Conservation (phyloP, 169 alveolate species). For the Eimeria falciformis region DNA sequence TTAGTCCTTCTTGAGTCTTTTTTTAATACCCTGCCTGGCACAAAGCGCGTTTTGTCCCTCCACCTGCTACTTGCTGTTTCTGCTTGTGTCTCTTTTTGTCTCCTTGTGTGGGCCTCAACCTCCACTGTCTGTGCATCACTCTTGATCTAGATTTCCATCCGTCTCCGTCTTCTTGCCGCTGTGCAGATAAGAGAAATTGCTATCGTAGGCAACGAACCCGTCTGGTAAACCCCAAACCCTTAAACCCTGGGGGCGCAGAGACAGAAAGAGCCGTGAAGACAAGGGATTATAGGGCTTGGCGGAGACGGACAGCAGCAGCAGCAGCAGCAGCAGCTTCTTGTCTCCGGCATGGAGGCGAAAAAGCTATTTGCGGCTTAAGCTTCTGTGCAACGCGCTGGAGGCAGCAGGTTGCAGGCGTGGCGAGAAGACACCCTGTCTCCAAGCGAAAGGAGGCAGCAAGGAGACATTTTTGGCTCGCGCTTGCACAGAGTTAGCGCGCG, state of each 20-base stretch:
- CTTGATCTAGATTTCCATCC: too few relatives aligned
- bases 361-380: constrained; percentile 41
- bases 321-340: constrained; percentile 4
- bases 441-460: too few relatives aligned
- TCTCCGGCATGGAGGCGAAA: not conserved
- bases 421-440: too few relatives aligned
- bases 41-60: not conserved
- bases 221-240: constrained; percentile 30
- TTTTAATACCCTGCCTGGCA: too few relatives aligned
- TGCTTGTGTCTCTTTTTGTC: not conserved
- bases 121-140: not conserved
- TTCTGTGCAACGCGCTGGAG: too few relatives aligned
- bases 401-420: too few relatives aligned
- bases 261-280: not conserved
- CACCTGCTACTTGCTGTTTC: not conserved
- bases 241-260: not conserved
- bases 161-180: not conserved
- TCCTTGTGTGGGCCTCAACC: not conserved
- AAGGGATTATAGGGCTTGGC: not conserved
- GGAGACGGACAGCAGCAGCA: not conserved
- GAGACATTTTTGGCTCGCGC: too few relatives aligned
- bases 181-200: constrained; percentile 59
- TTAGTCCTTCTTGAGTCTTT: too few relatives aligned
- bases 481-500: too few relatives aligned
- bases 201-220: constrained; percentile 61